Conservation (phyloP, 495 filamentous ascomycete genomes). For the Trichoderma parareesei region DNA sequence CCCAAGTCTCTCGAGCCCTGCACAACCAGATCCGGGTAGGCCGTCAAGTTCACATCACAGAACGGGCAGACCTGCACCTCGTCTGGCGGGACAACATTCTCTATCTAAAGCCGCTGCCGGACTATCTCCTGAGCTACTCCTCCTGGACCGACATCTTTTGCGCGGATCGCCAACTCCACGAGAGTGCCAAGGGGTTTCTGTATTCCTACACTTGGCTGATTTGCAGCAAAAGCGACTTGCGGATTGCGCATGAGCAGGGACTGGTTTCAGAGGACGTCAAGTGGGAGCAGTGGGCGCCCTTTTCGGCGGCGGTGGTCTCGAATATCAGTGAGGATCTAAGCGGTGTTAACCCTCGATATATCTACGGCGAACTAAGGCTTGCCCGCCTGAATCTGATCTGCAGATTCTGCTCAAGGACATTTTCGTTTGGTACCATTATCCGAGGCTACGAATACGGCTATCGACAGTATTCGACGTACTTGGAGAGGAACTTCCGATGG, state of each 20-base stretch:
- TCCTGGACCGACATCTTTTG: not conserved
- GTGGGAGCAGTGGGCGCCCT: not conserved
- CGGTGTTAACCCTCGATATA: not conserved
- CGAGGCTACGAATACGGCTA: not conserved
- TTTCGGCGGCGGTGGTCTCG: not conserved
- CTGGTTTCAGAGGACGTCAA: not conserved
- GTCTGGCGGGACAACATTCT: not conserved
- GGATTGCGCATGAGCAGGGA: not conserved
- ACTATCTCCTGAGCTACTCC: not conserved
- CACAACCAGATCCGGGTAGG: not conserved
- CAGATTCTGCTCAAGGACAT: not conserved
- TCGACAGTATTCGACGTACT: not conserved
- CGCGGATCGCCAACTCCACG: not conserved
- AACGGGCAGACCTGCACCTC: not conserved
- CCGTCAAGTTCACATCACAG: not conserved
- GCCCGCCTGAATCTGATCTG: not conserved
- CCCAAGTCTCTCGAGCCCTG: not conserved
- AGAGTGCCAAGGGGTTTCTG: not conserved
- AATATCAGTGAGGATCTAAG: not conserved
- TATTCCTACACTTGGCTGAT: not conserved
- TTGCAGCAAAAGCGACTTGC: not conserved
- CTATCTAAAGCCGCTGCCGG: not conserved
- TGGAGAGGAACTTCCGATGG: not conserved
- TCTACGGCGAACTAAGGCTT: not conserved
- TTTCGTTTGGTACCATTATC: not conserved